These are phyloP conservation scores for Mucor irregularis DNA, from an alignment of 371 early-diverging fungal genomes.

Conservation along the genomic window DNA sequence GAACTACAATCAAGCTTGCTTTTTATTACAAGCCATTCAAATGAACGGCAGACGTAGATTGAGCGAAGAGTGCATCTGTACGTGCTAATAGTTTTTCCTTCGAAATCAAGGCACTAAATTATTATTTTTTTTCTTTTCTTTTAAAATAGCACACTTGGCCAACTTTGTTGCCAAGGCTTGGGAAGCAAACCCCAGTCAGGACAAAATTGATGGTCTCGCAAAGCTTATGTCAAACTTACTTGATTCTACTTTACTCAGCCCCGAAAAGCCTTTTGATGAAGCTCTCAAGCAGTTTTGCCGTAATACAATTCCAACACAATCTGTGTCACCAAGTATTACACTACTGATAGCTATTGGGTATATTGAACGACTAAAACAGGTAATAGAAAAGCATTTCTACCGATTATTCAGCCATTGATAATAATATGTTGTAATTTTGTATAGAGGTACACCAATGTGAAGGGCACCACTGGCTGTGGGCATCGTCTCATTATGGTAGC, in stretches of 20 bases:
- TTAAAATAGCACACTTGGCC: constrained; percentile 22
- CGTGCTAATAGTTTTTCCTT: constrained; percentile 4
- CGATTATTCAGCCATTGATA: background rate
- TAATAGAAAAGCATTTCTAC: background rate
- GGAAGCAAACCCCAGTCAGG: constrained; percentile 19
- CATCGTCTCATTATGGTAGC: constrained; percentile 28
- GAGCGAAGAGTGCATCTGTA: constrained; percentile 24
- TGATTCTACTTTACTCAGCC: constrained; percentile 16
- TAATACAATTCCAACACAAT: constrained; percentile 17
- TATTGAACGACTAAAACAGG: constrained; percentile 26
- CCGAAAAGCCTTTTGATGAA: constrained; percentile 21
- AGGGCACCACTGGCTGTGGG: constrained; percentile 32
- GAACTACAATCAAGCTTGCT: constrained; percentile 27
- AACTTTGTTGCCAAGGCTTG: constrained; percentile 22
- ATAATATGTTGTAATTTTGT: background rate
- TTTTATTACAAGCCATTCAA: constrained; percentile 30
- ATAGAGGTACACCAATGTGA: constrained; percentile 24
- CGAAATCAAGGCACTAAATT: too few species aligned
- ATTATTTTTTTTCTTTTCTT: background rate
- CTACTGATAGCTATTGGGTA: constrained; percentile 29
- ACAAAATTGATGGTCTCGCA: constrained; percentile 8
- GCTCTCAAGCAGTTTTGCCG: constrained; percentile 24
- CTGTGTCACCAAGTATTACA: constrained; percentile 30
- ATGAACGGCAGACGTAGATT: constrained; percentile 27
- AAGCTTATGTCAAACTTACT: constrained; percentile 26